A percentile compares a stretch with the other conserved stretches of the same genome.
Evolutionary conservation across 192 early-diverging fungal genomes (phyloP).

Genomic region (Coemansia javaensis): DNA sequence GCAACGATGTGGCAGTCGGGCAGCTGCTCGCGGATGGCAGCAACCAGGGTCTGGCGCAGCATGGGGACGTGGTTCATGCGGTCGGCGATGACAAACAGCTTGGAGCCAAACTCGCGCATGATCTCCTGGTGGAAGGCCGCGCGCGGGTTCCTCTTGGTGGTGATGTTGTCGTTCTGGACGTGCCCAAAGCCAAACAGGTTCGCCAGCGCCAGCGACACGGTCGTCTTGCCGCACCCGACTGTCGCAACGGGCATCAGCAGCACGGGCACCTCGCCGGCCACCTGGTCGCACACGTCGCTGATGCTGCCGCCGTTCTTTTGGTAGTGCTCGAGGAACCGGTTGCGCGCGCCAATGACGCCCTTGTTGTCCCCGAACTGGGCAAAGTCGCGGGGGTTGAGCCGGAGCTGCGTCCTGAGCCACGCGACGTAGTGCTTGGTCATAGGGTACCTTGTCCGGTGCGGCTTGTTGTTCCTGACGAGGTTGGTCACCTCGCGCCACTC

Average conservation of each 20-base stretch:
- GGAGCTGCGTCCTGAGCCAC: conserved; percentile 66
- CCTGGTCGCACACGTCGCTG: conserved; percentile 12
- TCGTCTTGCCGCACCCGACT: conserved; percentile 74
- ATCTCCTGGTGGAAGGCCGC: conserved; percentile 57
- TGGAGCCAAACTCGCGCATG: conserved; percentile 49
- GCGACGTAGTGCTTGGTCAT: conserved; percentile 67
- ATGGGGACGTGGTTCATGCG: conserved; percentile 63
- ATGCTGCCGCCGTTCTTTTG: conserved; percentile 26
- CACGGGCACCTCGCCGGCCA: conserved; percentile 8
- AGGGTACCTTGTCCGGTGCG: conserved; percentile 49
- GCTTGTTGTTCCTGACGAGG: conserved; percentile 45
- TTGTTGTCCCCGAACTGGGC: conserved; percentile 59
- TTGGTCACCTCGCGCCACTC: conserved; percentile 96
- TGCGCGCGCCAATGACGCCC: conserved; percentile 78
- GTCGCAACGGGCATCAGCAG: conserved; percentile 71
- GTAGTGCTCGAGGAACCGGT: conserved; percentile 67
- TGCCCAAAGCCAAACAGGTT: conserved; percentile 66
- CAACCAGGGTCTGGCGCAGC: conserved; percentile 53
- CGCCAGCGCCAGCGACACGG: conserved; percentile 52
- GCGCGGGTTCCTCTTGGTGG: conserved; percentile 51
- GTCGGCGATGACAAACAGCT: conserved; percentile 75
- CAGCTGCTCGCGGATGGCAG: conserved; percentile 48
- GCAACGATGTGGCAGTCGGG: conserved; percentile 66
- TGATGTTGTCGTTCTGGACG: conserved; percentile 79
- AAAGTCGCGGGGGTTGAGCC: conserved; percentile 63